Evolutionary conservation across 805 yeast species (phyloP).

Genomic region (Suhomyces kilbournensis): DNA sequence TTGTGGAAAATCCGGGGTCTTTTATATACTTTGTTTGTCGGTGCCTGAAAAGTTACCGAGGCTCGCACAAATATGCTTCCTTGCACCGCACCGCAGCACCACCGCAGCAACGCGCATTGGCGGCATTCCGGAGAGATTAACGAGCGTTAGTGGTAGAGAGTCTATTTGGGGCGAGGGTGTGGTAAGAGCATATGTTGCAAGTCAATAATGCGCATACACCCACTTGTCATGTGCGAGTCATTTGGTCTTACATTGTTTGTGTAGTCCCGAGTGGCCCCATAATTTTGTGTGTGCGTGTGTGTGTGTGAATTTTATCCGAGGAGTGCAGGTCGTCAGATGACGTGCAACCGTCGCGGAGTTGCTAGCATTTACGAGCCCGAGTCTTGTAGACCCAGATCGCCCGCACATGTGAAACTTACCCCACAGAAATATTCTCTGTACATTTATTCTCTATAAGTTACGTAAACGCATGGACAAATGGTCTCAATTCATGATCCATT

Average conservation of each 20-base stretch:
- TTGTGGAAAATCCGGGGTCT: conserved; percentile 1
- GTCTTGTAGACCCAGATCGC: background rate
- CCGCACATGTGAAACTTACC: background rate
- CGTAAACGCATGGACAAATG: conserved; percentile 11
- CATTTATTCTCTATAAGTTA: background rate
- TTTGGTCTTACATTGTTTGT: background rate
- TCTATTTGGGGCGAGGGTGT: background rate
- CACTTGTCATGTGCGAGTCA: background rate
- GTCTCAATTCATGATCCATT: conserved; percentile 49
- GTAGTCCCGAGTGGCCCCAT: background rate
- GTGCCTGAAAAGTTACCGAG: background rate
- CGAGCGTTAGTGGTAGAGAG: background rate
- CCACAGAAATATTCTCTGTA: background rate
- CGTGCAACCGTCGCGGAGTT: background rate
- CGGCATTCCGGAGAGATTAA: background rate
- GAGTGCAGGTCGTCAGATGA: background rate
- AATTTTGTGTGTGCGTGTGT: background rate
- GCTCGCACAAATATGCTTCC: background rate
- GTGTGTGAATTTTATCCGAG: background rate
- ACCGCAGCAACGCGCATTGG: background rate
- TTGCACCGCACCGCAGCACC: conserved; percentile 1
- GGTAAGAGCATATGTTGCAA: background rate
- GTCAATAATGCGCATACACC: background rate
- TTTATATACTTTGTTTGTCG: conserved; percentile 1
- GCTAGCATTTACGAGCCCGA: background rate